A percentile compares a stretch with the other conserved stretches of the same genome.
Conservation (phyloP, 768 basidiomycete genomes). For the Boletus speciosus region DNA sequence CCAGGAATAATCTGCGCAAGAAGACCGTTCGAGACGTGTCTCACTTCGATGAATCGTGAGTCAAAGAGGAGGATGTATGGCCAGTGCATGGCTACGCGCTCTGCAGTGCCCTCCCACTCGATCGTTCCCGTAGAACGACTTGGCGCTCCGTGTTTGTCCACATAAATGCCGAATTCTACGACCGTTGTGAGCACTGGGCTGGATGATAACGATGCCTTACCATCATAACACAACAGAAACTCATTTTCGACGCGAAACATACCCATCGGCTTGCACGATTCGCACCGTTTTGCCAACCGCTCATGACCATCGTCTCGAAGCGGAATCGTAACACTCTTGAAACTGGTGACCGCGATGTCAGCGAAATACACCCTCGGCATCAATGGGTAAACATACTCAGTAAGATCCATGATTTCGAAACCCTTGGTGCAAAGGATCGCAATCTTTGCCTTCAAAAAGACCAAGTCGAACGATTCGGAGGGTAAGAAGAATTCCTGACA, state of each 20-base stretch:
- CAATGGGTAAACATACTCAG: conserved; percentile 56
- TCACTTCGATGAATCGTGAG: conserved; percentile 85
- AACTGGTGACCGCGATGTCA: conserved; percentile 39
- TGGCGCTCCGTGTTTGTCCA: conserved; percentile 88
- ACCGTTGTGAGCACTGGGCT: conserved; percentile 6
- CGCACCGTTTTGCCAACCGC: conserved; percentile 74
- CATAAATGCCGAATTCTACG: conserved; percentile 86
- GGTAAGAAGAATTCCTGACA: conserved; percentile 85
- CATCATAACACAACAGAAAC: conserved; percentile 86
- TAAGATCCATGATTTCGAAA: conserved; percentile 96
- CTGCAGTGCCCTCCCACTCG: conserved; percentile 94
- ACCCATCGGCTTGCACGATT: conserved; percentile 77
- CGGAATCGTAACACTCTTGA: conserved; percentile 87
- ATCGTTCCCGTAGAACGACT: conserved; percentile 67
- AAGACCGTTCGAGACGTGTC: conserved; percentile 76
- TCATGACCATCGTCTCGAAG: conserved; percentile 71
- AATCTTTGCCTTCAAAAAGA: conserved; percentile 91
- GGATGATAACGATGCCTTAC: conserved; percentile 38
- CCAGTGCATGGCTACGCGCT: conserved; percentile 83
- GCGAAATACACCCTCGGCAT: not conserved
- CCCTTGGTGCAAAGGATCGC: conserved; percentile 91
- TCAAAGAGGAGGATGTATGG: conserved; percentile 89
- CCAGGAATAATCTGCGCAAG: conserved; percentile 82
- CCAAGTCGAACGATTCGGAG: conserved; percentile 84
- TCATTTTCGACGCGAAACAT: conserved; percentile 91